Evolutionary conservation across 768 basidiomycete species (phyloP), one percentile per base, ranked within the genome.

Genomic region (Lanmaoa rubissima): DNA sequence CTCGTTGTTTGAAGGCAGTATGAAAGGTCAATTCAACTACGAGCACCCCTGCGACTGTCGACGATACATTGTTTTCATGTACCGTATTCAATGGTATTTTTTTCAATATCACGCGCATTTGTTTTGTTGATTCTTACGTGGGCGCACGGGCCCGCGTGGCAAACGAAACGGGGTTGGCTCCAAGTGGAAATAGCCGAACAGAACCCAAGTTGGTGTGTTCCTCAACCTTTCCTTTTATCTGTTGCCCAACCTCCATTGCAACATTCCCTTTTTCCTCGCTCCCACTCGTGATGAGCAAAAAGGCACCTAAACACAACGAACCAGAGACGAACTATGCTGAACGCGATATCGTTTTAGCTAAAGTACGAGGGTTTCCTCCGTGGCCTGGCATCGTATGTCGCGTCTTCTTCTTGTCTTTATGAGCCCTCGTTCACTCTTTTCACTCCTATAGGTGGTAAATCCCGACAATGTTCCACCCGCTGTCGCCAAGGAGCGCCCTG

Each of bases 311-410:
- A 68, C 69, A 73, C 42, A 67, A 62, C 38, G 69, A 80, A 61
- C 69, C 74, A 61, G 69, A 69, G 59, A 69, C 77, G 13, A 76
- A 77, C 45, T 96, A 90, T 71, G 79, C 80, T 24, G 69, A 81
- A 53, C 86, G 89, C 73, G 94, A 98, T 67, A 78, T 94, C 63
- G 93, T 98, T 39, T 84, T 98, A 58, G 94, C 84, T 26, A 95
- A 96, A 78, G 76, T 99, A 70, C 92, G 91, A 76, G 97, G 96
- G 11, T 98, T 79, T 76, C 94, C 97, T 2, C 81, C 90, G 5
- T 99, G 97, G 97, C 97, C 94, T 53, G 92, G 86, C 70, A 89
- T 91, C 78, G 96, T 96, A 69, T 75, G 91, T 82, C 56, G 60
- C 66, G 67, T 62, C 58, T 62, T 48, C 61, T 60, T 48, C 57